Evolutionary conservation across 148 eudicot genomes (phyloP).

Genomic region (Chenopodium quinoa): DNA sequence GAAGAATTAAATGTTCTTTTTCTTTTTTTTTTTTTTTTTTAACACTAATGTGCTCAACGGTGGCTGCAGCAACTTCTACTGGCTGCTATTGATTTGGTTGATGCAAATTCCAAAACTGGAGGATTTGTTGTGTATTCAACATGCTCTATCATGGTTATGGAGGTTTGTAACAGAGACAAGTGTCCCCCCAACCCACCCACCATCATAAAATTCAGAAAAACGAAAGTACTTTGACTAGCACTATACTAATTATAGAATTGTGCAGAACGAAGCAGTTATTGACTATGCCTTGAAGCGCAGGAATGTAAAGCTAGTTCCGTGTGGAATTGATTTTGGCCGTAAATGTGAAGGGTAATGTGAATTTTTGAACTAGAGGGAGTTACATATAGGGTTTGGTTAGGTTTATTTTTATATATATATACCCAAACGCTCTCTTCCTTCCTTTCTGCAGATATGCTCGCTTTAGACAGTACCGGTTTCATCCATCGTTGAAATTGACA

Average conservation of each 20-base stretch:
- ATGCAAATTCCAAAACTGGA: slow-evolving; percentile 93
- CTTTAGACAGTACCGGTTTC: slow-evolving; percentile 72
- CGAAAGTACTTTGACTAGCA: not conserved
- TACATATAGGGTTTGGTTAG: not conserved
- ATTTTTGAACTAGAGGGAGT: not conserved
- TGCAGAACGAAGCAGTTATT: slow-evolving; percentile 96
- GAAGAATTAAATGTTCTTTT: no score
- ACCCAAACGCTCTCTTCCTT: not conserved
- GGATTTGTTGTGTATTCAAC: slow-evolving; percentile 94
- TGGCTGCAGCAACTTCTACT: slow-evolving; percentile 74
- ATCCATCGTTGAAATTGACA: slow-evolving; percentile 71
- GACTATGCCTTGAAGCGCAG: slow-evolving; percentile 94
- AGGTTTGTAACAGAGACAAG: slow-evolving; percentile 50
- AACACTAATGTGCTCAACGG: no score
- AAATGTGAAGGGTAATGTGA: slow-evolving; percentile 57
- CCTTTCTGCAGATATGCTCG: slow-evolving; percentile 50
- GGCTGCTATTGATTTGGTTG: slow-evolving; percentile 98
- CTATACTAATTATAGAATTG: not conserved
- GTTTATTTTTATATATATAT: no score
- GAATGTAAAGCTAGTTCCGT: slow-evolving; percentile 84
- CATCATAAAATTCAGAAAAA: no score
- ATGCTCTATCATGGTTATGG: slow-evolving; percentile 90
- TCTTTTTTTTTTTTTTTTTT: no score
- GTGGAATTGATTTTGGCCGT: slow-evolving; percentile 81
- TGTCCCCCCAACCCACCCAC: no score